Evolutionary conservation across 306 rosid genomes (phyloP), one percentile per base, ranked within the genome.

Genomic region (Prunus mira): DNA sequence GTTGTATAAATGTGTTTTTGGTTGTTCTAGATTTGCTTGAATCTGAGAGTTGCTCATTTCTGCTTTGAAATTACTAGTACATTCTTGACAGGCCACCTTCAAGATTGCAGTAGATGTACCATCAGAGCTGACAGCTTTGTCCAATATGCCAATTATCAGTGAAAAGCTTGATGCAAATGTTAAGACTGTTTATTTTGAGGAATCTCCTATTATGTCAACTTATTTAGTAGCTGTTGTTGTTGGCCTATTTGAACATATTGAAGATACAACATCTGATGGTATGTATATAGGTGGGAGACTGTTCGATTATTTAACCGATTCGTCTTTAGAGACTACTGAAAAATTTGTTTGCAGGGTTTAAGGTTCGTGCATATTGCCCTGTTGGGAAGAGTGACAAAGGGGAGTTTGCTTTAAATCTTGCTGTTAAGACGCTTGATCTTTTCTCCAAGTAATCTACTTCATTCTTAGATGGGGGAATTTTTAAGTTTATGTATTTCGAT

Each of bases 151-250:
- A 67, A 69, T 83, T 71, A 65, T 32, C 28, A 79, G 74, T 19
- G 88, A 89, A 79, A 87, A 83, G 78, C 73, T 79, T 52, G 74
- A 78, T 79, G 92, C 85, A 69, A 69, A 79, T 52, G 56, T 76
- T 22, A 87, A 83, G 87, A 84, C 82, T 27, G 79, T 89, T 54
- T 84, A 9, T 65, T 91, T 79, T 76, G 81, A 80, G 73, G 89
- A 89, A 78, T 87, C 96, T 63, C 85, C 90, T 28, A 1, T 79
- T 28, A 89, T 89, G 93, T 89, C 96, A 58, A 89, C 96, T 54
- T 91, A 91, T 82, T 57, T 87, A 84, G 92, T 87, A 71, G 93
- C 86, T 41, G 51, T 71, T 68, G 93, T 91, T 71, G 80, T 89
- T 62, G 92, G 93, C 60, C 54, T 77, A 19, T 89, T 87, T 76